Base-by-base conservation (phyloP, 495 filamentous ascomycete species). In the Lineolata rhizophorae region DNA sequence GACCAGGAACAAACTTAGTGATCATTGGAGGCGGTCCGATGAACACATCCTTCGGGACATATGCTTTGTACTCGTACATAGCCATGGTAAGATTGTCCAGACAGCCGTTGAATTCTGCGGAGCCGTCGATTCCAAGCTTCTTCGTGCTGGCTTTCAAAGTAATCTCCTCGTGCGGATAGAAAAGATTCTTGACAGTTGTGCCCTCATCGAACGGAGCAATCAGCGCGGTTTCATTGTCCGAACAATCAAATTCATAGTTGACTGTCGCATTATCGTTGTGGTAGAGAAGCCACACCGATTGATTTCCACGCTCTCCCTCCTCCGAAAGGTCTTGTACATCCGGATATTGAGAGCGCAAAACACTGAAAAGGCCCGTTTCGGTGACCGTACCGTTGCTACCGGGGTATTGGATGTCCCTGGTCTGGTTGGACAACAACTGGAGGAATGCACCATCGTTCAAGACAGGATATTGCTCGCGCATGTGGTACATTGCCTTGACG, bases 331-430 rank as follows among this genome's bases (percentile, higher is more conserved):
- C 54, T 42, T 79, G 72, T 8, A 64, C 40, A 13, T 41, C 51
- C 1, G 52, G 48, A n/a, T n/a, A n/a, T 29, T 60, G 62, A 14
- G 52, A 46, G 11, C 58, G 61, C 20, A 63, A 36, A 20, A 72
- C 58, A 35, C 70, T 73, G 70, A 70, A 80, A 42, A 80, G 58
- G 8, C 74, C 74, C 5, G 61, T 64, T 39, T 75, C 69, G 4
- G 74, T 76, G 0, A 57, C 51, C 0, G 61, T 53, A 0, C 52
- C 56, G 15, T 56, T 49, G 17, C 64, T 72, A 13, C 69, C 70
- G 8, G 59, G 57, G 1, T 67, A 57, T 9, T 57, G 50, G 11
- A 67, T 43, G 4, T 58, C 36, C 12, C 51, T 49, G 10, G 68
- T 76, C 35, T 70, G 55, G 20, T 68, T 75, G 4, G 69, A 67